Evolutionary conservation across 495 filamentous ascomycete genomes (phyloP).

Genomic region (Gamarada debralockiae): DNA sequence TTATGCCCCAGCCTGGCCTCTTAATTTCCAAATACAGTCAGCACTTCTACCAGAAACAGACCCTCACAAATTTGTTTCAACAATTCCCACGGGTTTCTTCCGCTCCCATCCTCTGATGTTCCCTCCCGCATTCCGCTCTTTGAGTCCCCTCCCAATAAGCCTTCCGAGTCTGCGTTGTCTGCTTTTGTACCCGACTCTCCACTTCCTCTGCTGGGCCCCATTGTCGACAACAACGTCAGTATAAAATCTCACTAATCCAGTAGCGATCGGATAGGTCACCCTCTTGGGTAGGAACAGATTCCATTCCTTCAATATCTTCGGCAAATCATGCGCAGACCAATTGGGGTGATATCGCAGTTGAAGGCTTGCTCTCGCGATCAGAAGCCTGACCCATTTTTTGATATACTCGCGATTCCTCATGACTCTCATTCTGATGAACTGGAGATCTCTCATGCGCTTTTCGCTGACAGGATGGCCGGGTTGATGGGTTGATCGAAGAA

Average conservation of each 20-base stretch:
- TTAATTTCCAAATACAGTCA: too few species aligned
- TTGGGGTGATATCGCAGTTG: conserved; percentile 8
- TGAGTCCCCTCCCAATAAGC: not conserved
- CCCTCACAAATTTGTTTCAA: too few species aligned
- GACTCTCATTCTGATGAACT: conserved; percentile 5
- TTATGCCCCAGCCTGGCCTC: too few species aligned
- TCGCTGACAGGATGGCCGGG: not conserved
- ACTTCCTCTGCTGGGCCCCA: not conserved
- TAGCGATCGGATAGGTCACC: conserved; percentile 22
- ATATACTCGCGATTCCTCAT: conserved; percentile 22
- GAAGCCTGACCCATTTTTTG: conserved; percentile 23
- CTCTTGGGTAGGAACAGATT: conserved; percentile 21
- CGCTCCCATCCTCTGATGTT: too few species aligned
- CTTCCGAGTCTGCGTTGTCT: not conserved
- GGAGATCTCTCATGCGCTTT: conserved; percentile 6
- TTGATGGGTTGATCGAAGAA: not conserved
- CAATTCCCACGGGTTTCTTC: not conserved
- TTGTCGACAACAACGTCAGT: not conserved
- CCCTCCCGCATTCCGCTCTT: not conserved
- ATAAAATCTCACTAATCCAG: conserved; percentile 23
- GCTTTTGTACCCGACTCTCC: too few species aligned
- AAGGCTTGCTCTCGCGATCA: conserved; percentile 21
- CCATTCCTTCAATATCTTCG: conserved; percentile 27
- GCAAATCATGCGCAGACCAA: conserved; percentile 21
- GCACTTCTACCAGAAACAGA: too few species aligned